Percentiles rank a stretch among this genome's conserved stretches.
Conservation (phyloP, 1,284 basidiomycete genomes). For the Rhodotorula sp. region DNA sequence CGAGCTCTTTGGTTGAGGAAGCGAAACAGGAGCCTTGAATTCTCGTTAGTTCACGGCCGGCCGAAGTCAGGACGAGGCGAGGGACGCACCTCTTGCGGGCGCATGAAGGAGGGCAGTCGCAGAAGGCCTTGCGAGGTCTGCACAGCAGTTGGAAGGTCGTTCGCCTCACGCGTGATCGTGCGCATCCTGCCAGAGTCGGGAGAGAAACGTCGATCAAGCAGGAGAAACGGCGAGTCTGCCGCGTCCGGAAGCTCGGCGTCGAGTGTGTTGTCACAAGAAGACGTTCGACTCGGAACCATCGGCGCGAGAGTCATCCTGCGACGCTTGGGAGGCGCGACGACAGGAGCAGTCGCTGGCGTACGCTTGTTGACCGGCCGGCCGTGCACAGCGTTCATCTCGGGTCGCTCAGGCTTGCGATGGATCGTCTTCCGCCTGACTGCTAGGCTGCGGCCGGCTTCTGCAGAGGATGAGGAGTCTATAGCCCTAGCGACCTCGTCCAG, state of each 20-base stretch:
- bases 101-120: constrained; percentile 8
- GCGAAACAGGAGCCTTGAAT: too few species aligned
- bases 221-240: neutral
- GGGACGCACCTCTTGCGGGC: neutral
- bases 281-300: neutral
- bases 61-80: neutral
- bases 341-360: neutral
- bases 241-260: neutral
- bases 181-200: neutral
- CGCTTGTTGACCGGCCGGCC: neutral
- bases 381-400: neutral
- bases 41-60: too few species aligned
- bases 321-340: neutral
- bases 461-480: neutral
- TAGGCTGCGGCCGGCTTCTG: constrained; percentile 1
- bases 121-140: neutral
- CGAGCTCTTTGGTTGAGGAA: neutral
- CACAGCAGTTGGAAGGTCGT: accelerated
- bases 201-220: neutral
- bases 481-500: constrained; percentile 6
- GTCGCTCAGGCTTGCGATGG: neutral
- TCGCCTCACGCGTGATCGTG: neutral
- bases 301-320: constrained; percentile 2
- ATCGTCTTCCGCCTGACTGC: constrained; percentile 10
- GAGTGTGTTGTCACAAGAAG: neutral